Conservation (phyloP, 1,139 yeast genomes). For the Diutina siamensis region DNA sequence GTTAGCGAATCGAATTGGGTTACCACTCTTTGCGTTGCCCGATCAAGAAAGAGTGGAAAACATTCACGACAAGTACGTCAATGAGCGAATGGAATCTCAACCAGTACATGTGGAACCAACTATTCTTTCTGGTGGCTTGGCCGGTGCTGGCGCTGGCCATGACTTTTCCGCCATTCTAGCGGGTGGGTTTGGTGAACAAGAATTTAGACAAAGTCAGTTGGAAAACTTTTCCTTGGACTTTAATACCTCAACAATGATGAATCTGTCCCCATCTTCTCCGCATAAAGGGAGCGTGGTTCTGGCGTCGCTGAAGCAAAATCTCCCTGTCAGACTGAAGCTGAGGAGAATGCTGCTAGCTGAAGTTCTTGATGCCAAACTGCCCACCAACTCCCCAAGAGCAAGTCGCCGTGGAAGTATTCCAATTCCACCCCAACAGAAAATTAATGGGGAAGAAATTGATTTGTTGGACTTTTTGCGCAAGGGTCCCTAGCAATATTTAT, state of each 20-base stretch:
- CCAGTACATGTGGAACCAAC: not conserved
- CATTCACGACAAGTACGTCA: constrained; percentile 18
- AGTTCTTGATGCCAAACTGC: constrained; percentile 7
- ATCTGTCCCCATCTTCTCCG: constrained; percentile 7
- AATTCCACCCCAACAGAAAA: not conserved
- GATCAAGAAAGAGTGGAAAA: constrained; percentile 20
- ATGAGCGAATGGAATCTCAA: constrained; percentile 10
- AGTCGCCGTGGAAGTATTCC: not conserved
- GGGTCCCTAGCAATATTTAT: constrained; percentile 19
- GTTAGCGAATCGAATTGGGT: constrained; percentile 19
- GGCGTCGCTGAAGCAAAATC: not conserved
- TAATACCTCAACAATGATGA: constrained; percentile 3
- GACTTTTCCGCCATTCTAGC: constrained; percentile 28
- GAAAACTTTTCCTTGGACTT: constrained; percentile 22
- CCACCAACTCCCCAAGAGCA: too few species aligned
- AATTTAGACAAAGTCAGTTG: constrained; percentile 18
- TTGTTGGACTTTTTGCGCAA: constrained; percentile 35
- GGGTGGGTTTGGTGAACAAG: constrained; percentile 20
- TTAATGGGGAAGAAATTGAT: constrained; percentile 25
- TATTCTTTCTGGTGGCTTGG: not conserved
- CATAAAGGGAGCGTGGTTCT: constrained; percentile 4
- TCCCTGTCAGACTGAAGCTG: not conserved
- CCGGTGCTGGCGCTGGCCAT: constrained; percentile 13
- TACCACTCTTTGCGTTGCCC: constrained; percentile 36
- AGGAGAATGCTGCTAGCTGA: constrained; percentile 11